Base-by-base conservation (phyloP, 2,329 filamentous ascomycete species). In the Cercospora zeae-maydis region DNA sequence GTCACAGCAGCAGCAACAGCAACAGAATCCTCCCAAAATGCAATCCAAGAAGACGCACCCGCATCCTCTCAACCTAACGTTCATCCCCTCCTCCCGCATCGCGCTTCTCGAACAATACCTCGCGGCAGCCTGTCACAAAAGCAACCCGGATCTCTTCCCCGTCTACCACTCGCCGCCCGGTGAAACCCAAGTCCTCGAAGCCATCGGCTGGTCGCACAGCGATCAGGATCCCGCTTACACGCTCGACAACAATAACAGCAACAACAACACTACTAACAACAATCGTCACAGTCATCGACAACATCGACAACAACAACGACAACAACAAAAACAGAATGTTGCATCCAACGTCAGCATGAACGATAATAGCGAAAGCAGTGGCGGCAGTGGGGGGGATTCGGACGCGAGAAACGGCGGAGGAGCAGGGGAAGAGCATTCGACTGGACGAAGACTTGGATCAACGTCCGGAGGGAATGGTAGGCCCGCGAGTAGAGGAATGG, bases 171-270 rank as follows among this genome's bases (percentile, higher is more conserved):
- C 71, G 9, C 63, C 72, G 3, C 76, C 76, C 1, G 76, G 74
- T 1, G 78, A 80, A 64, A 75, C 68, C 8, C 73, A 78, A 11
- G 74, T 79, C 4, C 66, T 81, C 14, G 72, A 78, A 33, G 77
- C 78, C 0, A 78, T 81, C 47, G 79, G 78, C 0, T 81, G 79
- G 78, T 69, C 67, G 4, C 77, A 78, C 2, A 75, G 70, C 57
- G 67, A 71, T 33, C 69, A 71, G n/a, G 69, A 63, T 45, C 73
- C 66, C 6, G 69, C 49, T 10, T 39, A 58, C 4, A 42, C 21
- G 1, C 9, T 27, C 16, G 39, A 45, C 16, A 45, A 37, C 19
- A 5, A 16, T 10, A 21, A 45, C 14, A 2, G 1, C n/a, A 27
- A 27, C 24, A 27, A 2, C 36, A 14, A 39, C 36, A 6, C 3